phyloP scores from a whole-genome alignment of 2,329 filamentous ascomycete species.

The Fusarium transvaalense region DNA sequence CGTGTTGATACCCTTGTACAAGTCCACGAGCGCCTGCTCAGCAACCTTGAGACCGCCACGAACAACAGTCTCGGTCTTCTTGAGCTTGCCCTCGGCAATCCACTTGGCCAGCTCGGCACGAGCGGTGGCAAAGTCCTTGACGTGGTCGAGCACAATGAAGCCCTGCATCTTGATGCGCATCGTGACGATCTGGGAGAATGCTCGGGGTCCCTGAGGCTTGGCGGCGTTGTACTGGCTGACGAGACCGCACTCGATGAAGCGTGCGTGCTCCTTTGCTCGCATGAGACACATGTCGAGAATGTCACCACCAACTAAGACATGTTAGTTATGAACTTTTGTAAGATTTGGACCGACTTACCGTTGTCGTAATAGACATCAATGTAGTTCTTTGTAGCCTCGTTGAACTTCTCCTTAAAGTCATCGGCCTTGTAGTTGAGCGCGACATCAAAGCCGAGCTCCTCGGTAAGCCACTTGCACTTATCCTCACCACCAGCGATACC shows the following conservation, averaged over 20 bases:
- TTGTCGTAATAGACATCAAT: slow-evolving; percentile 83
- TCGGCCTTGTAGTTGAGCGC: slow-evolving; percentile 77
- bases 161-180: slow-evolving; percentile 75
- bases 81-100: slow-evolving; percentile 78
- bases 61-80: slow-evolving; percentile 78
- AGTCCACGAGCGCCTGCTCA: slow-evolving; percentile 71
- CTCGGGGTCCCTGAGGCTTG: slow-evolving; percentile 67
- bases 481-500: slow-evolving; percentile 75
- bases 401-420: slow-evolving; percentile 71
- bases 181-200: slow-evolving; percentile 65
- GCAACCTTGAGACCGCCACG: slow-evolving; percentile 75
- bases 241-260: slow-evolving; percentile 78
- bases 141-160: slow-evolving; percentile 80
- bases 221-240: slow-evolving; percentile 77
- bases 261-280: slow-evolving; percentile 71
- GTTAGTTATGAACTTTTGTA: slow-evolving; percentile 11
- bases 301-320: slow-evolving; percentile 70
- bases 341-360: slow-evolving; percentile 44
- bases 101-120: slow-evolving; percentile 74
- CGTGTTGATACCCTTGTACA: slow-evolving; percentile 79
- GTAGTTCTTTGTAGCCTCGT: slow-evolving; percentile 67
- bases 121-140: slow-evolving; percentile 68
- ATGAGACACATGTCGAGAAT: slow-evolving; percentile 75
- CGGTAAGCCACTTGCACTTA: slow-evolving; percentile 74
- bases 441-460: slow-evolving; percentile 74